These are phyloP conservation scores for Striga hermonthica DNA, from an alignment of 305 asterid species.

Conservation along the genomic window DNA sequence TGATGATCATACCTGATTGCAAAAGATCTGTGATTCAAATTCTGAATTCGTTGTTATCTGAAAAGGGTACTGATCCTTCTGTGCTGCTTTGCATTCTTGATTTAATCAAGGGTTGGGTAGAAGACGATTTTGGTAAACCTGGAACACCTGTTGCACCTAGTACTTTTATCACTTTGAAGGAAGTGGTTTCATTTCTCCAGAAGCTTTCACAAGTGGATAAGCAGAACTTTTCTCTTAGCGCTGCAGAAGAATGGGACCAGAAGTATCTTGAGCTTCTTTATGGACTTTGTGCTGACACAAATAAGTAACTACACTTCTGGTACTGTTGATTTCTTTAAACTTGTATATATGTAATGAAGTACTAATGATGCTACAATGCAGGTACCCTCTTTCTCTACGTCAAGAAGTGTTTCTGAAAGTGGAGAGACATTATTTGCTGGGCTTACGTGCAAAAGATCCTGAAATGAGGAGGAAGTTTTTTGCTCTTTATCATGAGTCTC, in stretches of 20 bases:
- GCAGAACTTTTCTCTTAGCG: constrained; percentile 64
- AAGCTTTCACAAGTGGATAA: constrained; percentile 98
- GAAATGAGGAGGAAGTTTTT: constrained; percentile 79
- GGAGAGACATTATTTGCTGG: constrained; percentile 91
- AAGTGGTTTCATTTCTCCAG: constrained; percentile 87
- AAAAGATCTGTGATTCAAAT: constrained; percentile 85
- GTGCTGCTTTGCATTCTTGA: constrained; percentile 90
- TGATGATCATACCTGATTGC: constrained; percentile 91
- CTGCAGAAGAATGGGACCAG: constrained; percentile 88
- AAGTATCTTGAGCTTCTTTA: constrained; percentile 91
- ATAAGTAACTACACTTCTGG: constrained; percentile 52
- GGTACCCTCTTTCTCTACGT: constrained; percentile 70
- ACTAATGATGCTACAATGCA: constrained; percentile 47
- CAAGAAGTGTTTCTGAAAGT: constrained; percentile 97
- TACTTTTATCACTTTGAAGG: constrained; percentile 76
- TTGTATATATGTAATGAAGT: constrained; percentile 23
- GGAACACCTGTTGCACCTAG: constrained; percentile 66
- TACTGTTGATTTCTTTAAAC: constrained; percentile 19
- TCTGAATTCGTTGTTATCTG: constrained; percentile 80
- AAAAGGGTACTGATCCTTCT: constrained; percentile 88
- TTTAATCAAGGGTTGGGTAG: constrained; percentile 90
- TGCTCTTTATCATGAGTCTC: constrained; percentile 81
- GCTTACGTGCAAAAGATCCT: constrained; percentile 94
- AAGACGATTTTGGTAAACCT: constrained; percentile 75
- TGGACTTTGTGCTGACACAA: constrained; percentile 90